phyloP scores from a whole-genome alignment of 306 rosid species.

The Quillaja saponaria region DNA sequence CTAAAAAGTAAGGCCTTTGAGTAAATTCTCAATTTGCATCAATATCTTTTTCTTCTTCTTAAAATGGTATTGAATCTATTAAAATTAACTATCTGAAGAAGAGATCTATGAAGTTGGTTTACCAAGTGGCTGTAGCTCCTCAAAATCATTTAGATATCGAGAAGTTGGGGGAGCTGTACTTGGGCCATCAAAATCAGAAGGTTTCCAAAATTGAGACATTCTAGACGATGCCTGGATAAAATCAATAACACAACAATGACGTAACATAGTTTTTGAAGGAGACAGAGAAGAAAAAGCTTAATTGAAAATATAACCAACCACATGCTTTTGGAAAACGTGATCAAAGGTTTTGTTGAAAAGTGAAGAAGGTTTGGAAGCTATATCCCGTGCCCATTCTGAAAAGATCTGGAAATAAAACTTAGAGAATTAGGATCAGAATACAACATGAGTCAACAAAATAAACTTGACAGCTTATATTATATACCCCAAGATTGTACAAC shows the following conservation, averaged over 20 bases:
- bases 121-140: slow-evolving; percentile 90
- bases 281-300: slow-evolving; percentile 21
- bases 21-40: too few species aligned
- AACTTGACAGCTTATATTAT: slow-evolving; percentile 16
- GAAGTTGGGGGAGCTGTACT: slow-evolving; percentile 61
- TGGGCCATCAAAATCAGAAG: slow-evolving; percentile 68
- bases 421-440: slow-evolving; percentile 42
- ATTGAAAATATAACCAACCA: slow-evolving; percentile 57
- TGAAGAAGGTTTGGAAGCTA: slow-evolving; percentile 71
- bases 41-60: too few species aligned
- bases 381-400: slow-evolving; percentile 70
- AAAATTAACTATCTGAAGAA: slow-evolving; percentile 17
- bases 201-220: slow-evolving; percentile 75
- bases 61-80: not conserved
- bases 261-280: not conserved
- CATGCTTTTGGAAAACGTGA: slow-evolving; percentile 55
- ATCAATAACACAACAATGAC: slow-evolving; percentile 7
- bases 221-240: slow-evolving; percentile 65
- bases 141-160: slow-evolving; percentile 91
- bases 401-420: slow-evolving; percentile 54
- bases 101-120: slow-evolving; percentile 32
- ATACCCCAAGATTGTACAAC: slow-evolving; percentile 74
- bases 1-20: slow-evolving; percentile 27
- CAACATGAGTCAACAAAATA: slow-evolving; percentile 27
- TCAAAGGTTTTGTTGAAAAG: slow-evolving; percentile 63